phyloP scores from a whole-genome alignment of 257 asterid species.

The Perilla frutescens region DNA sequence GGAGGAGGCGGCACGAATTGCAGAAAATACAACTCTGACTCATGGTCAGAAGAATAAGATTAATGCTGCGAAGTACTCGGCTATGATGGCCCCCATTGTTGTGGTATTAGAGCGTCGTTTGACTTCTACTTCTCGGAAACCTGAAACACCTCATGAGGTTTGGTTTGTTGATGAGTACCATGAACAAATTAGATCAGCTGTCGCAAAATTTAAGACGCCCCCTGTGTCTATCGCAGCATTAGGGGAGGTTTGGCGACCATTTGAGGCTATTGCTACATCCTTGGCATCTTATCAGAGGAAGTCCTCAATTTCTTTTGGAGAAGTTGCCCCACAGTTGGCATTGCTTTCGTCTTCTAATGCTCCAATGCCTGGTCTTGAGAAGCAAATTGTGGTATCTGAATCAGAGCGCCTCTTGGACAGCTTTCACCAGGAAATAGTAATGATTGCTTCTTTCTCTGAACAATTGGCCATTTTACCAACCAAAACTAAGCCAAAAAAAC shows the following conservation, averaged over 20 bases:
- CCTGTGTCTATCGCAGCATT: slow-evolving; percentile 85
- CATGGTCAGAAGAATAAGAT: slow-evolving; percentile 89
- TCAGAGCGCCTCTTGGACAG: slow-evolving; percentile 51
- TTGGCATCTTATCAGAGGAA: slow-evolving; percentile 95
- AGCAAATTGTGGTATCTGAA: slow-evolving; percentile 67
- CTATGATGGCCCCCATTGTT: slow-evolving; percentile 98
- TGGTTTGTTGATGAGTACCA: slow-evolving; percentile 85
- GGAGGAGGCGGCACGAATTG: slow-evolving; percentile 95
- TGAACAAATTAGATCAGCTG: slow-evolving; percentile 79
- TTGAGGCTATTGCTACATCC: slow-evolving; percentile 85
- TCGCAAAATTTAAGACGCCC: slow-evolving; percentile 75
- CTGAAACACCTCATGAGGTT: slow-evolving; percentile 93
- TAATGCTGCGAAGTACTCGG: slow-evolving; percentile 94
- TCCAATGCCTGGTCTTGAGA: slow-evolving; percentile 99
- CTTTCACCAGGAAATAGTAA: slow-evolving; percentile 67
- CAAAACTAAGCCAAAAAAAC: slow-evolving; percentile 95
- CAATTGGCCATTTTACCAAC: slow-evolving; percentile 81
- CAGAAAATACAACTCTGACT: slow-evolving; percentile 77
- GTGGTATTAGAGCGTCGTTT: slow-evolving; percentile 97
- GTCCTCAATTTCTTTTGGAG: slow-evolving; percentile 80
- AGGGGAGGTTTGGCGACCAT: slow-evolving; percentile 97
- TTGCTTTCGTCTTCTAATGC: slow-evolving; percentile 76
- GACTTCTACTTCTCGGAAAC: slow-evolving; percentile 85
- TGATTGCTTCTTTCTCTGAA: slow-evolving; percentile 81
- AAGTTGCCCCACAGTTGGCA: slow-evolving; percentile 96